phyloP scores from a whole-genome alignment of 2,329 filamentous ascomycete species.

The Clonostachys chloroleuca region DNA sequence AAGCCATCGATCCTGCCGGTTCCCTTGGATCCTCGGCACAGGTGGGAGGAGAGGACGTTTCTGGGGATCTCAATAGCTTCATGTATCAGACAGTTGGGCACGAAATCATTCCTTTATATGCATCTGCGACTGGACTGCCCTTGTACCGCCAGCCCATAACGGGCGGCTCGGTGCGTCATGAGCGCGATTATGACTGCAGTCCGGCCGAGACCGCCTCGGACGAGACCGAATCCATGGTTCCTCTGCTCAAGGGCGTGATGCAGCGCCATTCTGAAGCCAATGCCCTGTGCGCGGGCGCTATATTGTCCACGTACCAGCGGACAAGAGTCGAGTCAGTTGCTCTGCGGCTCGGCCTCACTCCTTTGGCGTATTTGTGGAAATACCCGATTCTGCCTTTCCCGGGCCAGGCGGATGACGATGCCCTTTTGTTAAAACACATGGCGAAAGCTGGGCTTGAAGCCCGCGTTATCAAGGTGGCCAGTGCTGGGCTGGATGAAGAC shows the following conservation, averaged over 20 bases:
- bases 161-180: slow-evolving; percentile 66
- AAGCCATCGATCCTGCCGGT: slow-evolving; percentile 8
- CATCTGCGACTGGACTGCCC: slow-evolving; percentile 71
- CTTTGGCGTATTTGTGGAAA: slow-evolving; percentile 90
- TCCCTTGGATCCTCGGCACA: not conserved
- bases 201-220: slow-evolving; percentile 38
- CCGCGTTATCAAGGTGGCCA: slow-evolving; percentile 93
- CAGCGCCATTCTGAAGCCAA: slow-evolving; percentile 72
- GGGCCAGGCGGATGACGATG: slow-evolving; percentile 28
- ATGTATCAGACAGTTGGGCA: slow-evolving; percentile 99
- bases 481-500: slow-evolving; percentile 75
- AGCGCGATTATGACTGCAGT: slow-evolving; percentile 60
- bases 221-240: slow-evolving; percentile 84
- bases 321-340: slow-evolving; percentile 94
- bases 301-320: slow-evolving; percentile 91
- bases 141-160: slow-evolving; percentile 76
- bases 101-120: slow-evolving; percentile 79
- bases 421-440: slow-evolving; percentile 77
- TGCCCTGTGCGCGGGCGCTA: slow-evolving; percentile 85
- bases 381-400: slow-evolving; percentile 68
- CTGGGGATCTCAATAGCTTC: slow-evolving; percentile 80
- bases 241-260: slow-evolving; percentile 66
- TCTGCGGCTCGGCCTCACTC: slow-evolving; percentile 72
- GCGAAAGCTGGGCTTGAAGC: slow-evolving; percentile 71
- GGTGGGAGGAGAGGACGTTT: slow-evolving; percentile 3